Base-by-base conservation (phyloP, 192 early-diverging fungal genomes). In the Rhizophagus clarus region DNA sequence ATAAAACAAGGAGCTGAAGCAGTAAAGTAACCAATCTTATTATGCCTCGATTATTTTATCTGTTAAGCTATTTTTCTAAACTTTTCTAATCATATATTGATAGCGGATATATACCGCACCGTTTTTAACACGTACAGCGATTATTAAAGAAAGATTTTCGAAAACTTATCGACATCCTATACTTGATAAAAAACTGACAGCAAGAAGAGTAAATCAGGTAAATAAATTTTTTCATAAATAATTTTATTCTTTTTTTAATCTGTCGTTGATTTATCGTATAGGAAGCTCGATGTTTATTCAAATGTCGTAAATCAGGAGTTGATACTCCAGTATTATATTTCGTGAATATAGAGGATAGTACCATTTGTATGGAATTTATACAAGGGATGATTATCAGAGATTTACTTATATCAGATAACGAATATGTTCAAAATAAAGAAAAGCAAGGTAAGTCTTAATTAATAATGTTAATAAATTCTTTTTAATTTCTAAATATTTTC, bases 311-410 rank as follows among this genome's bases (percentile, higher is more conserved):
- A 56, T 88, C 91, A 15, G 91, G 92, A 1, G 90, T 98, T 49
- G 91, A 94, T 71, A 91, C 92, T 20, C 98, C 98, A 22, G 88
- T 91, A 2, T 83, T 99, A 2, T 93, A 96, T 69, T 87, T 95
- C 56, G 88, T 96, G 10, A 97, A 99, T 83, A 81, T 88, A 9
- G 86, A 86, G 7, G 87, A 86, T 34, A 86, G 87, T 32, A 87
- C 91, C 26, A 93, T 99, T 73, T 97, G 95, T 79, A 98, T 98
- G 92, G 97, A 99, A 83, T 91, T 89, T 72, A 88, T 99, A 28
- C 83, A 88, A 7, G 96, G 96, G 2, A 82, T 74, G 56, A 96
- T 94, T 10, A 89, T 97, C 10, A 92, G 94, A 64, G 93, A 95
- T 70, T 89, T 84, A 73, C 81, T 95, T 3, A 72, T 89, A 15